Evolutionary conservation across 345 rosid genomes (phyloP).

Genomic region (Salix exigua): DNA sequence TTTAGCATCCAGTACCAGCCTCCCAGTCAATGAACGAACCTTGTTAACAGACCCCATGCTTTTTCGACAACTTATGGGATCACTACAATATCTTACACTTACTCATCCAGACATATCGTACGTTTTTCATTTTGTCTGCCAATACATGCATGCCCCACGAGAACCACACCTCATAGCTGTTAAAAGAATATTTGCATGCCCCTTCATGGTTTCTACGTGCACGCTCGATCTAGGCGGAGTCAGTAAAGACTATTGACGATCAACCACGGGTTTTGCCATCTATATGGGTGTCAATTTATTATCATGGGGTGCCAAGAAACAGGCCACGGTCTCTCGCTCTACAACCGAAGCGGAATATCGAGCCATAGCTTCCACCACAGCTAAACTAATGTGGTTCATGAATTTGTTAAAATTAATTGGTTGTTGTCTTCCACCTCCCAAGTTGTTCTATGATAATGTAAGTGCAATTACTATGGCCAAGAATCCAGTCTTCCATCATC

Average conservation of each 20-base stretch:
- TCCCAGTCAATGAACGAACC: neutral
- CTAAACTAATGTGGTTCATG: neutral
- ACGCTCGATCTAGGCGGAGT: too few species aligned
- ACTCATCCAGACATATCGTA: neutral
- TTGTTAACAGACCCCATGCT: neutral
- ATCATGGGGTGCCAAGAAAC: neutral
- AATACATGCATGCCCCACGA: neutral
- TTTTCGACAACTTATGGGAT: neutral
- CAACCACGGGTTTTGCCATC: neutral
- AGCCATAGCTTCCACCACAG: neutral
- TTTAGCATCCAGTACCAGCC: neutral
- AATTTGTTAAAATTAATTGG: neutral
- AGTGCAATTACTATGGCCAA: neutral
- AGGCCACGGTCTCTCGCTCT: neutral
- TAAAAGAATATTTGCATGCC: neutral
- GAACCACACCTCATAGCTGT: neutral
- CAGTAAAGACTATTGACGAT: neutral
- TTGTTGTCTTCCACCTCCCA: neutral
- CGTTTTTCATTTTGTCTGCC: neutral
- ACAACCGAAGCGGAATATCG: neutral
- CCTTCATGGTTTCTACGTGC: too few species aligned
- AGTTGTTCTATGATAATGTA: neutral
- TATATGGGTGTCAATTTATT: neutral
- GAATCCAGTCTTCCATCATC: neutral
- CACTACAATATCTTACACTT: neutral